A percentile compares a stretch with the other conserved stretches of the same genome.
Evolutionary conservation across 2,329 filamentous ascomycete genomes (phyloP).

Genomic region (Aspergillus aculeatinus): DNA sequence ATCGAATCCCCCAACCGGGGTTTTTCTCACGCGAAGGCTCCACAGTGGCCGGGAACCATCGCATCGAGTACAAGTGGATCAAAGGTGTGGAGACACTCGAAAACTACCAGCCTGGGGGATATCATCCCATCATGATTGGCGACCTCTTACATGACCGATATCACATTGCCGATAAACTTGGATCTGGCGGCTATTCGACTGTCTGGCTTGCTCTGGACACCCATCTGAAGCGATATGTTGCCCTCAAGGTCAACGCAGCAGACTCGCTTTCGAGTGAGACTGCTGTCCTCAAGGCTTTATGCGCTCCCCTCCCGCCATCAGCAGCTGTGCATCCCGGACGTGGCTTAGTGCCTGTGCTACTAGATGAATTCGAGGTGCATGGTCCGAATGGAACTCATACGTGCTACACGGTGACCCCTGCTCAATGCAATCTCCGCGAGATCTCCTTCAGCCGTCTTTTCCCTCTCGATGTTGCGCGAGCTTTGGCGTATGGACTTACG

Average conservation of each 20-base stretch:
- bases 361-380: constrained; percentile 27
- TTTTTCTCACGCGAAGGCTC: too few relatives aligned
- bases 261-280: constrained; percentile 16
- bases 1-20: too few relatives aligned
- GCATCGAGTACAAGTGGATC: constrained; percentile 30
- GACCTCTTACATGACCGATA: constrained; percentile 36
- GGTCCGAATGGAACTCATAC: constrained; percentile 27
- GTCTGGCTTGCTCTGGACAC: constrained; percentile 44
- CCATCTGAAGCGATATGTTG: constrained; percentile 23
- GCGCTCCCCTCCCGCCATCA: too few relatives aligned
- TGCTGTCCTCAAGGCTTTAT: constrained; percentile 11
- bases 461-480: constrained; percentile 28
- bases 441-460: constrained; percentile 28
- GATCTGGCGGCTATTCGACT: constrained; percentile 44
- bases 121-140: constrained; percentile 37
- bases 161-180: constrained; percentile 43
- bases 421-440: constrained; percentile 28
- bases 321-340: not conserved
- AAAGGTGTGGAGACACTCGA: constrained; percentile 32
- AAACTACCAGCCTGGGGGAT: constrained; percentile 33
- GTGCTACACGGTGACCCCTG: constrained; percentile 26
- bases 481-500: constrained; percentile 22
- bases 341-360: constrained; percentile 6
- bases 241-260: constrained; percentile 26
- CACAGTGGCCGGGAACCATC: not conserved